Conservation (phyloP, 2,329 filamentous ascomycete genomes). For the Paraconiothyrium brasiliense region DNA sequence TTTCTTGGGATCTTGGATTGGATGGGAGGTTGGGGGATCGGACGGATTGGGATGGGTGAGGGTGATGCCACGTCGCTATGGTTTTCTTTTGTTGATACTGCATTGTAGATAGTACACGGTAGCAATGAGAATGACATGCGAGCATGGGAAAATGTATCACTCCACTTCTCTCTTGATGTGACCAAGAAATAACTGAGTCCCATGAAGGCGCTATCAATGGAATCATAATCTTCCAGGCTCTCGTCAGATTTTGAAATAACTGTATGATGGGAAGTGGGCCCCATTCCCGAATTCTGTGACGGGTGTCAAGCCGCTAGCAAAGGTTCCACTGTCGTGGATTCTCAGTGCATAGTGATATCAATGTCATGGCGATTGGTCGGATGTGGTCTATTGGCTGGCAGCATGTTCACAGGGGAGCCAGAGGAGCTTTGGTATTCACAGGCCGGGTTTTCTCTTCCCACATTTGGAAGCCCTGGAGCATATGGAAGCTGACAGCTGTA, state of each 20-base stretch:
- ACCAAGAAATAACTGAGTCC: too few relatives aligned
- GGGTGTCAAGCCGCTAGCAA: too few relatives aligned
- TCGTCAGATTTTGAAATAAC: too few relatives aligned
- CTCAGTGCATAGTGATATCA: not conserved
- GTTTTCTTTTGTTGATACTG: conserved; percentile 34
- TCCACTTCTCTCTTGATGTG: not conserved
- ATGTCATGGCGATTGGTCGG: not conserved
- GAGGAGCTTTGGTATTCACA: not conserved
- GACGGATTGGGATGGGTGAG: conserved; percentile 20
- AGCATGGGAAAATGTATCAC: conserved; percentile 28
- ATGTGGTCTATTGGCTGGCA: not conserved
- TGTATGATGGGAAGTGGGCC: too few relatives aligned
- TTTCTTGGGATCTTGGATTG: not conserved
- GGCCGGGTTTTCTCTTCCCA: too few relatives aligned
- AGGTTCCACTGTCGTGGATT: too few relatives aligned
- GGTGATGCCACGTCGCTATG: conserved; percentile 43
- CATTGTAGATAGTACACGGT: not conserved
- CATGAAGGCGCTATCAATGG: too few relatives aligned
- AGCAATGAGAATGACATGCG: conserved; percentile 19
- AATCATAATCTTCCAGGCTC: too few relatives aligned
- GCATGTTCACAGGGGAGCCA: too few relatives aligned
- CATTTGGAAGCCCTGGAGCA: not conserved
- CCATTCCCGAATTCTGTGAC: too few relatives aligned
- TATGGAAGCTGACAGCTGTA: not conserved
- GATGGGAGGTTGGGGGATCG: not conserved